Conservation (phyloP, 106 monocot genomes). For the Phalaenopsis equestris region DNA sequence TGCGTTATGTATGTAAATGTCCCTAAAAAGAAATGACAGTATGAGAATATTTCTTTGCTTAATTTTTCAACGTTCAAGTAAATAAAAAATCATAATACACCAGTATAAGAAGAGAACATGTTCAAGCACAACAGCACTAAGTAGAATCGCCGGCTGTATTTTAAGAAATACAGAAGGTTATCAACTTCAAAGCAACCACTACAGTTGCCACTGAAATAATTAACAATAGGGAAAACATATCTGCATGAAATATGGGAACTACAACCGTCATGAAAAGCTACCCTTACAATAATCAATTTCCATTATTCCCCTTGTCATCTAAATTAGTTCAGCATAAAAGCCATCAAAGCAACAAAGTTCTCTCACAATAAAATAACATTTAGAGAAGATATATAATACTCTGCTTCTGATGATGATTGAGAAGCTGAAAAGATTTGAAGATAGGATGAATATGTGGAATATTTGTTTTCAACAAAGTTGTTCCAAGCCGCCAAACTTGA, state of each 20-base stretch:
- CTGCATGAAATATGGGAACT: neutral
- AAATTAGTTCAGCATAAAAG: neutral
- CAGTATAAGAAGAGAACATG: neutral
- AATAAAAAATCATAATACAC: neutral
- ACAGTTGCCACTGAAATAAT: no score
- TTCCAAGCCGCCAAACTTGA: neutral
- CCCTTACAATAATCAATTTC: neutral
- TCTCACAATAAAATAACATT: no score
- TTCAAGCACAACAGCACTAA: neutral
- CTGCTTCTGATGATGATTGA: neutral
- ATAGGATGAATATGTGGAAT: neutral
- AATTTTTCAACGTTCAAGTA: neutral
- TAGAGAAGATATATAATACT: neutral
- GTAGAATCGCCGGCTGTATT: neutral
- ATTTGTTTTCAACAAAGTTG: neutral
- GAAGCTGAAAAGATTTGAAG: neutral
- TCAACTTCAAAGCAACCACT: neutral
- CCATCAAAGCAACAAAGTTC: no score
- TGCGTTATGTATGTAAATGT: no score
- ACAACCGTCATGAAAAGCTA: neutral
- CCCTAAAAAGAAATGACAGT: neutral
- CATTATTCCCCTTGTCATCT: neutral
- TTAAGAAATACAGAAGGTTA: neutral
- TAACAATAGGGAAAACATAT: no score
- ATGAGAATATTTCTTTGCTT: neutral